These are phyloP conservation scores for Collybia sordida DNA, from an alignment of 768 basidiomycete species.

Conservation along the genomic window DNA sequence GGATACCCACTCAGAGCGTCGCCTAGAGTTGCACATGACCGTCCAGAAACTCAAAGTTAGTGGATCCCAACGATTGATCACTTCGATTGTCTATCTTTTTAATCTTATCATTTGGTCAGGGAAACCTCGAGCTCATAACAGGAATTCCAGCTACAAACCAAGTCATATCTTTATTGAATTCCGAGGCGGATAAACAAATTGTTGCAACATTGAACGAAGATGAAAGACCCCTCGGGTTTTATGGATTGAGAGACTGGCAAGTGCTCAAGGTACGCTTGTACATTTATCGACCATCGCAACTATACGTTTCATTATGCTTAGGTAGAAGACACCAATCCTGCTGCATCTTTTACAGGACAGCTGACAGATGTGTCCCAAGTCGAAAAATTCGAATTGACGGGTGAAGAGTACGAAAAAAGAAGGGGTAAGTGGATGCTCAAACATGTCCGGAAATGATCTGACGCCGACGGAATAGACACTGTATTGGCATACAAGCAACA, in stretches of 20 bases:
- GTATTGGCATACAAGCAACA: conserved; percentile 87
- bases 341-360: conserved; percentile 76
- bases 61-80: conserved; percentile 10
- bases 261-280: conserved; percentile 66
- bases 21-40: conserved; percentile 73
- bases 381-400: conserved; percentile 88
- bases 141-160: conserved; percentile 82
- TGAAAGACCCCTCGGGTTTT: conserved; percentile 65
- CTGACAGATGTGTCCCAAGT: conserved; percentile 83
- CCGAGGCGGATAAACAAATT: conserved; percentile 49
- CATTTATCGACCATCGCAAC: background rate
- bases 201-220: conserved; percentile 67
- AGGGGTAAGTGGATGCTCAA: conserved; percentile 51
- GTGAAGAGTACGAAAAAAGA: conserved; percentile 78
- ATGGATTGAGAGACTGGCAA: conserved; percentile 74
- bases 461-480: conserved; percentile 55
- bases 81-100: conserved; percentile 7
- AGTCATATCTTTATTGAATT: conserved; percentile 58
- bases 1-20: conserved; percentile 88
- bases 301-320: conserved; percentile 23
- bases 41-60: conserved; percentile 81
- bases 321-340: conserved; percentile 79
- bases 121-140: conserved; percentile 87
- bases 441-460: background rate
- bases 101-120: conserved; percentile 33